Evolutionary conservation across 2,329 filamentous ascomycete species (phyloP).

Genomic region (Piedraia hortae): DNA sequence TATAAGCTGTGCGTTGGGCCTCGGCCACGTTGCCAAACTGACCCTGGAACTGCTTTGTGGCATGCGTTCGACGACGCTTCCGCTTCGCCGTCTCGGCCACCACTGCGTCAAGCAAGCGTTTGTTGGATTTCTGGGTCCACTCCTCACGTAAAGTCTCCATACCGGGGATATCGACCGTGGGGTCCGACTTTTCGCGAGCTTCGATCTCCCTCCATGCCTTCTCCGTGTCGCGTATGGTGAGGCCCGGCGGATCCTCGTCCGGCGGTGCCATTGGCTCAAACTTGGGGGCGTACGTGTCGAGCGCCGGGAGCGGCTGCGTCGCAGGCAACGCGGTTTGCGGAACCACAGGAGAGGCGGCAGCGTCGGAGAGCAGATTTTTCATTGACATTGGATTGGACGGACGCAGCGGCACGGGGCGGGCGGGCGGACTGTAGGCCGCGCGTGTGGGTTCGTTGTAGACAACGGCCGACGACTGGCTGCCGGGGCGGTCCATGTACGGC

Average conservation of each 20-base stretch:
- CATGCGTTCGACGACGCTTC: constrained; percentile 33
- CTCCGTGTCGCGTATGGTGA: constrained; percentile 24
- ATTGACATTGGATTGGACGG: constrained; percentile 80
- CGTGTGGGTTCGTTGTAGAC: no score
- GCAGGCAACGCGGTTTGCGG: constrained; percentile 1
- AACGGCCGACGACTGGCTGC: no score
- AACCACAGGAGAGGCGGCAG: constrained; percentile 10
- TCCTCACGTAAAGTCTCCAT: constrained; percentile 25
- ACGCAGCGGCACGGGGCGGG: constrained; percentile 24
- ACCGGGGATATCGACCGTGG: constrained; percentile 26
- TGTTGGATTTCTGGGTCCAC: constrained; percentile 28
- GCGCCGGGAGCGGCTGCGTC: constrained; percentile 1
- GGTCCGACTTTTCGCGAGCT: constrained; percentile 31
- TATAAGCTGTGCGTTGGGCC: constrained; percentile 47
- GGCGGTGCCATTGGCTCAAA: constrained; percentile 2
- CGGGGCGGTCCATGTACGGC: no score
- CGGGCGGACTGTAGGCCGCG: no score
- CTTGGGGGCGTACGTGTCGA: no score
- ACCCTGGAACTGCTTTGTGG: constrained; percentile 27
- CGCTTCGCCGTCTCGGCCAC: constrained; percentile 34
- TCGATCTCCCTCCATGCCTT: constrained; percentile 32
- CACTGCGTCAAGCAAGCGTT: constrained; percentile 41
- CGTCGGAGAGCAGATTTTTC: constrained; percentile 69
- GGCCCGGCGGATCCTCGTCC: constrained; percentile 11
- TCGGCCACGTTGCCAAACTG: constrained; percentile 40